Base-by-base conservation (phyloP, 2,329 filamentous ascomycete genomes). In the Colletotrichum tanaceti region DNA sequence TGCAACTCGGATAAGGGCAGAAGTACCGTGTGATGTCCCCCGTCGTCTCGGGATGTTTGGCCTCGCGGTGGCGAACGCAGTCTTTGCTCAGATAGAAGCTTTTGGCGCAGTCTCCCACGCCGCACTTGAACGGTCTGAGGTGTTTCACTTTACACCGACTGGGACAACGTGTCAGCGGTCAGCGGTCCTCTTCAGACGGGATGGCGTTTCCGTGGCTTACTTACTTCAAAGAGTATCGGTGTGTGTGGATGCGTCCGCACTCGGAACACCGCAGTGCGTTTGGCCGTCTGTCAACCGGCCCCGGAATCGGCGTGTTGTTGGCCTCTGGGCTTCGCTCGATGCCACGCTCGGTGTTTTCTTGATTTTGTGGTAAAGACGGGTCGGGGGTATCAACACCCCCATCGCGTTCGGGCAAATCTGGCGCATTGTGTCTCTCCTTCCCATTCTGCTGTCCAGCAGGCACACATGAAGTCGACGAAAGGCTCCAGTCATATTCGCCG, bases 401-500 rank as follows among this genome's bases (percentile, higher is more conserved):
- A 47, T 35, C 10, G 4, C 16, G 10, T 6, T 52, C 35, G 11
- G 3, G 13, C 43, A 14, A n/a, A 41, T 28, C n/a, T 50, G 46
- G 62, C 62, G 13, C 54, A 50, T 50, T 64, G 44, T 43, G 43
- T 20, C 35, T 52, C 62, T 59, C 22, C 46, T 64, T 46, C n/a
- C 44, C 62, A 44, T 28, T 10, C 0, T 44, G 44, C 54, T 73
- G 70, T 24, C 71, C 71, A 71, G 63, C 71, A 72, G 71, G 60
- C 69, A 63, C 58, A 7, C 55, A 22, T 32, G 59, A 43, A 32
- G 41, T 13, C 5, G 58, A 59, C 55, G 60, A 52, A 18, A 41
- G 18, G 35, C 62, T 58, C 41, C 59, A 50, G 5, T 70, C 65
- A 65, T 70, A 65, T 43, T 71, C 68, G 47, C 47, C 62, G 10